Evolutionary conservation across 2,329 filamentous ascomycete species (phyloP), one percentile per base, ranked within the genome.

Genomic region (Calonectria hongkongensis): DNA sequence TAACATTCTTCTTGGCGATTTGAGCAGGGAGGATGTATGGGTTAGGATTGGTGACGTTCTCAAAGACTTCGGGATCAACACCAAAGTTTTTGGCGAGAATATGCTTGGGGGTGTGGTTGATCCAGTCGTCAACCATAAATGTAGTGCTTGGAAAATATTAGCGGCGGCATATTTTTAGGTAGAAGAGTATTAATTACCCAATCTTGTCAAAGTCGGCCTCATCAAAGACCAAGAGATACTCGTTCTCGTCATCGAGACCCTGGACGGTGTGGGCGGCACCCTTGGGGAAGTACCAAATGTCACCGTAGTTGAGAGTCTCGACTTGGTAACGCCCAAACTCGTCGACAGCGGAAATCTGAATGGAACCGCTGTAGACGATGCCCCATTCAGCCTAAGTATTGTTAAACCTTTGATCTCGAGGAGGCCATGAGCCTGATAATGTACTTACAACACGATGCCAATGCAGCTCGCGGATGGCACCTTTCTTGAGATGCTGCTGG

Each of bases 91-190:
- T 93, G 43, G 92, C 92, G 0, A 94, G 85, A 54, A 94, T 86
- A 12, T 80, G 75, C 64, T 88, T 89, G 0, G 92, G 92, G 0
- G 92, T 94, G 79, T 93, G 92, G 0, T 88, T 84, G 43, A 94
- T 86, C 92, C 92, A 94, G 83, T 94, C 92, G 74, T 92, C 92
- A 28, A 94, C 87, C 84, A 91, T 93, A 86, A 94, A 94, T 0
- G 92, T 94, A 0, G 91, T 93, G n/a, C 90, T 90, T 28, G 9
- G 8, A 1, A n/a, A 3, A 6, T 18, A 28, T 75, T 27, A 75
- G 51, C 43, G 43, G 51, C 1, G 3, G 2, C 4, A 9, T 9
- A 6, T 28, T 18, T 30, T 9, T 13, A 25, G 2, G 16, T 36
- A 7, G 10, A 4, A 18, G 0, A 10, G 0, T 5, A 16, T 6